These are phyloP conservation scores for Amaranthus cruentus DNA, from an alignment of 148 eudicot genomes.

Conservation along the genomic window DNA sequence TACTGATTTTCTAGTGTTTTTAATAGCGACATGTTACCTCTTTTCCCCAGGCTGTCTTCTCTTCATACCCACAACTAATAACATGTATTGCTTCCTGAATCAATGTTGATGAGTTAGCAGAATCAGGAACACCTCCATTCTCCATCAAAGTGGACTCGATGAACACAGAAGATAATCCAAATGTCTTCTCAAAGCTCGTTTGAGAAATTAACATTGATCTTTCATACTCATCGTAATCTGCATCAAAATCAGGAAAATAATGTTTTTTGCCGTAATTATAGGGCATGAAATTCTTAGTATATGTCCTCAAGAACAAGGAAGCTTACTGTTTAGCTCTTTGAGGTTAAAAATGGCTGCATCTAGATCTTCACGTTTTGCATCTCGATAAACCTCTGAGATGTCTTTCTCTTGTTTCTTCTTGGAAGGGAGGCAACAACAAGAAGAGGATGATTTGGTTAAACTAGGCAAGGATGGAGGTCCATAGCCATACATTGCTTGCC, in stretches of 20 bases:
- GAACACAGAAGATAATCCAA: conserved; percentile 87
- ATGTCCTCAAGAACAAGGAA: not conserved
- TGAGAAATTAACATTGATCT: conserved; percentile 91
- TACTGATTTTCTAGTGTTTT: no score
- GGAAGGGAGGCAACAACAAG: conserved; percentile 64
- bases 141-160: conserved; percentile 96
- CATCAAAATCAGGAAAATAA: not conserved
- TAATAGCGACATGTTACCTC: conserved; percentile 43
- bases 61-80: conserved; percentile 96
- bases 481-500: conserved; percentile 96
- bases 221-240: conserved; percentile 93
- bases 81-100: conserved; percentile 98
- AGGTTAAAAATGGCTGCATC: conserved; percentile 92
- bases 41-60: conserved; percentile 99
- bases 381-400: conserved; percentile 57
- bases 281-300: not conserved
- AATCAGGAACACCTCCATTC: conserved; percentile 85
- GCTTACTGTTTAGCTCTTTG: conserved; percentile 81
- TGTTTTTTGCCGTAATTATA: not conserved
- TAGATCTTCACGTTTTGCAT: conserved; percentile 82
- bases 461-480: conserved; percentile 69
- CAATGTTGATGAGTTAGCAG: conserved; percentile 70
- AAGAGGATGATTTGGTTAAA: conserved; percentile 58
- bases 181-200: conserved; percentile 96
- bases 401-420: conserved; percentile 72